Conservation (phyloP, 441 rosid species). For the Francoa sonchifolia region DNA sequence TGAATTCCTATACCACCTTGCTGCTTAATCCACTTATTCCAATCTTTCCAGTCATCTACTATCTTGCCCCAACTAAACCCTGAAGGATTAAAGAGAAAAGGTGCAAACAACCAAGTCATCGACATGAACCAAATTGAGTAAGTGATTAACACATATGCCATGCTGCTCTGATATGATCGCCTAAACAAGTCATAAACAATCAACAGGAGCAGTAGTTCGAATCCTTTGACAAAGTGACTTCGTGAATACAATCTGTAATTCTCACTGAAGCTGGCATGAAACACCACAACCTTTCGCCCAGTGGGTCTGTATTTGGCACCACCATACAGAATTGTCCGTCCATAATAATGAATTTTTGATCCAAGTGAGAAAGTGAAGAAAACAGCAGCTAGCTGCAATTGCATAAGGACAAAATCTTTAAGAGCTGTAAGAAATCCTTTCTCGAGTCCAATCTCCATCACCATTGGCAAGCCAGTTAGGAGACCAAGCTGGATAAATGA, state of each 20-base stretch:
- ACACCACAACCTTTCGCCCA: slow-evolving; percentile 91
- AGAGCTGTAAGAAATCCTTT: slow-evolving; percentile 85
- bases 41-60: slow-evolving; percentile 96
- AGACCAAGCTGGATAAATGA: slow-evolving; percentile 97
- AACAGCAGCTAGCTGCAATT: slow-evolving; percentile 86
- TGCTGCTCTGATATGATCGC: slow-evolving; percentile 69
- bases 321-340: slow-evolving; percentile 83
- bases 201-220: slow-evolving; percentile 66
- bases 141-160: slow-evolving; percentile 75
- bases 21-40: slow-evolving; percentile 96
- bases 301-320: slow-evolving; percentile 94
- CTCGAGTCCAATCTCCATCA: slow-evolving; percentile 95
- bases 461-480: slow-evolving; percentile 94
- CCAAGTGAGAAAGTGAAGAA: slow-evolving; percentile 99
- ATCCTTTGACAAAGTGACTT: slow-evolving; percentile 90
- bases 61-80: slow-evolving; percentile 82
- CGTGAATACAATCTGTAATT: slow-evolving; percentile 85
- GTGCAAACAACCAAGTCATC: slow-evolving; percentile 89
- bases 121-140: slow-evolving; percentile 98
- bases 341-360: slow-evolving; percentile 77
- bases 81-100: slow-evolving; percentile 87
- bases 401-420: slow-evolving; percentile 95
- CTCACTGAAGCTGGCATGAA: slow-evolving; percentile 88
- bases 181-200: slow-evolving; percentile 79
- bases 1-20: slow-evolving; percentile 98